phyloP scores from a whole-genome alignment of 495 filamentous ascomycete species.

The Aspergillus baeticus region DNA sequence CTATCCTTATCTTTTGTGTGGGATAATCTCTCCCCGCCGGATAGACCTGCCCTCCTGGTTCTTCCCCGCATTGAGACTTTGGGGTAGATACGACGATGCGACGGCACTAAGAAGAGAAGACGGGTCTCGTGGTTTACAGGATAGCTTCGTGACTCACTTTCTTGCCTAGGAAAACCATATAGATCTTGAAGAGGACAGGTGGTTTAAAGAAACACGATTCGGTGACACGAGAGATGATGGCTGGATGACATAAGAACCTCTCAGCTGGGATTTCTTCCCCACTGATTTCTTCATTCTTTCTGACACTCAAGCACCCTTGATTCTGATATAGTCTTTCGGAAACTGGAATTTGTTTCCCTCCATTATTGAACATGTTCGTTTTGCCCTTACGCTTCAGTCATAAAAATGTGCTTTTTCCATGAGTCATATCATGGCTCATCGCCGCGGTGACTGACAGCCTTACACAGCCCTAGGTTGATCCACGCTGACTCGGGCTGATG shows the following conservation, averaged over 20 bases:
- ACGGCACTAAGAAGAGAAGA: too few species aligned
- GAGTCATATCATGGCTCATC: conserved; percentile 11
- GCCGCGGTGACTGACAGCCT: too few species aligned
- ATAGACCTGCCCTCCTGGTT: conserved; percentile 2
- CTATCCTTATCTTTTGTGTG: conserved; percentile 1
- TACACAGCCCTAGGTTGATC: neutral
- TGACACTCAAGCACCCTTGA: neutral
- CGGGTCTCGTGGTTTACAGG: too few species aligned
- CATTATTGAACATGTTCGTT: too few species aligned
- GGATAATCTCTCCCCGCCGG: neutral
- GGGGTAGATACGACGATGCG: neutral
- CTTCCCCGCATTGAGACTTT: neutral
- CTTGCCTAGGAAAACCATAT: neutral
- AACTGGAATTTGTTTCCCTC: conserved; percentile 20
- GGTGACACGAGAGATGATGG: conserved; percentile 6
- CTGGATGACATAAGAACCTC: conserved; percentile 8
- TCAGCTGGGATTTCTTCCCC: neutral
- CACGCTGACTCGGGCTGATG: neutral
- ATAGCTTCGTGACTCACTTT: too few species aligned
- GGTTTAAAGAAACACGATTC: conserved; percentile 21
- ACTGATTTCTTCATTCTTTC: neutral
- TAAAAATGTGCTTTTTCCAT: neutral
- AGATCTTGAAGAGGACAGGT: conserved; percentile 16
- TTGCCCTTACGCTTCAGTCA: too few species aligned
- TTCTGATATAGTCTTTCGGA: neutral